A percentile compares a stretch with the other conserved stretches of the same genome.
Conservation (phyloP, 2,329 filamentous ascomycete genomes). For the Trichoderma sp. region DNA sequence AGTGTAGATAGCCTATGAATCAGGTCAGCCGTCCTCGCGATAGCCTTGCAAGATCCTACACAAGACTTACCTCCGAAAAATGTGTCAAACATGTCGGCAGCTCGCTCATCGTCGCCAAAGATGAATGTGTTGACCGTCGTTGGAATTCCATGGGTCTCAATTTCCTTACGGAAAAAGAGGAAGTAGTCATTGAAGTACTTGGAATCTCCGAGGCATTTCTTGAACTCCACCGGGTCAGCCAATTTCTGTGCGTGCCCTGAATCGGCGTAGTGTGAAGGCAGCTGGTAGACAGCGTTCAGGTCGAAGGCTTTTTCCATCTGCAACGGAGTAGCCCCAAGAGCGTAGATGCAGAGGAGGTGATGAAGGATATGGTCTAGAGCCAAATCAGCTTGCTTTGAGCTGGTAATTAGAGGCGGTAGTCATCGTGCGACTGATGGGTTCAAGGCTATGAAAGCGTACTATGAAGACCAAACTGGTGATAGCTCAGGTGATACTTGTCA, state of each 20-base stretch:
- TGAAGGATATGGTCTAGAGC: neutral
- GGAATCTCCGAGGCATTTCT: neutral
- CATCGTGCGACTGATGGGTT: too few species aligned
- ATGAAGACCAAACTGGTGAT: neutral
- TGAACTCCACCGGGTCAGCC: neutral
- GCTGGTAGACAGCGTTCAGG: neutral
- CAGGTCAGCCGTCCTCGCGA: neutral
- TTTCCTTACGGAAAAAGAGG: neutral
- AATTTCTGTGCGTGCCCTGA: neutral
- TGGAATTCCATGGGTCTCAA: neutral
- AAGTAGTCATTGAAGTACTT: neutral
- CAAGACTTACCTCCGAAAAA: neutral
- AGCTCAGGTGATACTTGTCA: neutral
- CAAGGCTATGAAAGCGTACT: neutral
- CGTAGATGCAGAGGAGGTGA: neutral
- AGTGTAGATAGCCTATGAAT: neutral
- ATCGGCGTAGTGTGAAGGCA: neutral
- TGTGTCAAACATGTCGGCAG: neutral
- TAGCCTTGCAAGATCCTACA: neutral
- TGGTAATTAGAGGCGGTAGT: neutral
- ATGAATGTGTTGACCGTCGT: neutral
- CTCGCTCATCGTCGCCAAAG: neutral
- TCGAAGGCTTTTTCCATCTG: neutral
- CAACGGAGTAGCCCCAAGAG: neutral
- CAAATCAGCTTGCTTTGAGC: neutral